Evolutionary conservation across 2,329 filamentous ascomycete genomes (phyloP), one percentile per base, ranked within the genome.

Genomic region (Colletotrichum caudatum): DNA sequence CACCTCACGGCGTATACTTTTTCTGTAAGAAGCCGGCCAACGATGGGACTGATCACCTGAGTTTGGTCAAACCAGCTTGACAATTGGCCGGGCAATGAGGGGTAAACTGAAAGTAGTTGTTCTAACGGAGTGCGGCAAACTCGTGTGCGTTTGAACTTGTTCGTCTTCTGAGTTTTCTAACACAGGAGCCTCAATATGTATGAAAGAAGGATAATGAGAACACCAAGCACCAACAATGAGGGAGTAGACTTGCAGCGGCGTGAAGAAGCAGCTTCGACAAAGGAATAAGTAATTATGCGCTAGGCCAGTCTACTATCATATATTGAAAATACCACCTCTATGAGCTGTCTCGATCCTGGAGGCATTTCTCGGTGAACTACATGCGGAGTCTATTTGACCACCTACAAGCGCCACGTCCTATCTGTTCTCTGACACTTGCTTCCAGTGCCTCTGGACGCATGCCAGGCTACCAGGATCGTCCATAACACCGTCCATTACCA

Each of bases 231-330:
- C 26, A 18, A 23, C 9, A n/a, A 56, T 12, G 50, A 41, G 20
- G 29, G 58, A 11, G 20, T 23, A 18, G 46, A 50, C 23, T 16
- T 37, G 41, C 8, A 26, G 56, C 14, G 63, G 20, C 8, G 8
- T n/a, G 39, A 54, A 7, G 37, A 23, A 50, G 46, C 48, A 4
- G 57, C 26, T 16, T 26, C 50, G 46, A 11, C 6, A 44, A 35
- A 20, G 33, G 50, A 26, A 51, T 41, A 58, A 57, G 23, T 41
- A 53, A 57, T 23, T 11, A 39, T 54, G 67, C 35, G 64, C 57
- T 51, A 51, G 48, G 57, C 66, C 57, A 56, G 50, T 63, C 20
- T 50, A 67, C 50, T 56, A 56, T 66, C 63, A 57, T 63, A 70
- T 61, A n/a, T 66, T 11, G 9, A 48, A 48, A 41, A 29, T 20